Percentiles rank a stretch among this genome's conserved stretches.
phyloP scores from a whole-genome alignment of 352 stramenopile species.

The Globisporangium acanthophoron region DNA sequence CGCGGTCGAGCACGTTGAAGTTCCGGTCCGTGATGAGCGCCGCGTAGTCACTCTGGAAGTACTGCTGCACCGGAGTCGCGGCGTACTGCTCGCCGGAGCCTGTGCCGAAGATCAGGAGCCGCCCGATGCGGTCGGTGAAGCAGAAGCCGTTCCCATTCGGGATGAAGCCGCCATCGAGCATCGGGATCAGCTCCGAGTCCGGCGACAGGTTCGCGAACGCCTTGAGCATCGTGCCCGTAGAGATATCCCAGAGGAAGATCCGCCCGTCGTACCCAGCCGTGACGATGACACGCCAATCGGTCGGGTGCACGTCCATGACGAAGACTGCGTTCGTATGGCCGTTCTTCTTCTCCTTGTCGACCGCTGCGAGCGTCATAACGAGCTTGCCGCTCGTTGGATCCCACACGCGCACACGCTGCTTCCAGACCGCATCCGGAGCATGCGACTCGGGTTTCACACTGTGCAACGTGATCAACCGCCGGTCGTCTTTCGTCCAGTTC shows the following conservation, averaged over 20 bases:
- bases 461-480: slow-evolving; percentile 60
- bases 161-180: slow-evolving; percentile 75
- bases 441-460: slow-evolving; percentile 59
- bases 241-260: slow-evolving; percentile 84
- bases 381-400: slow-evolving; percentile 43
- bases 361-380: slow-evolving; percentile 54
- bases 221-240: slow-evolving; percentile 54
- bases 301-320: slow-evolving; percentile 73
- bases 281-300: slow-evolving; percentile 64
- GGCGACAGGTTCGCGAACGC: slow-evolving; percentile 53
- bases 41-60: slow-evolving; percentile 89
- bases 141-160: slow-evolving; percentile 62
- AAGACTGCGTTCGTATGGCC: slow-evolving; percentile 78
- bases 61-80: slow-evolving; percentile 73
- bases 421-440: slow-evolving; percentile 33
- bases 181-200: slow-evolving; percentile 52
- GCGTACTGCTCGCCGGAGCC: slow-evolving; percentile 60
- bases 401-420: slow-evolving; percentile 67
- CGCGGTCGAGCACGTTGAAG: slow-evolving; percentile 86
- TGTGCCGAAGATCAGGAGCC: slow-evolving; percentile 74
- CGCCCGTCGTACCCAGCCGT: slow-evolving; percentile 81
- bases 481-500: slow-evolving; percentile 58
- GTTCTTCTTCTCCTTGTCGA: slow-evolving; percentile 50
- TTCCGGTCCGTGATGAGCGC: slow-evolving; percentile 83
- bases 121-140: slow-evolving; percentile 80